Evolutionary conservation across 2,329 filamentous ascomycete genomes (phyloP).

Genomic region (Ceratocystis huliohia): DNA sequence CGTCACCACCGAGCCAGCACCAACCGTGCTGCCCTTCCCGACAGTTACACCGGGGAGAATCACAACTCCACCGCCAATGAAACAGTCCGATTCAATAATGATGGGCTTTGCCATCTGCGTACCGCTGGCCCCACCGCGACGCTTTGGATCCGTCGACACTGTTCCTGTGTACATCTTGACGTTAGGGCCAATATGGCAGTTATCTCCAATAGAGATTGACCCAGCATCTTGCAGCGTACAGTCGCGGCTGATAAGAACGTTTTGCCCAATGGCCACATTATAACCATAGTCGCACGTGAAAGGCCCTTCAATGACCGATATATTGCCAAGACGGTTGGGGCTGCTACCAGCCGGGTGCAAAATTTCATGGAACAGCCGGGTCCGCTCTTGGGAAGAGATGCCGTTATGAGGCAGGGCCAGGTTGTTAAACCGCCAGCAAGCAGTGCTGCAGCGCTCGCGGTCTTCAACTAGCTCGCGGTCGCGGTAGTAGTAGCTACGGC

Average conservation of each 20-base stretch:
- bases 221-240: conserved; percentile 83
- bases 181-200: conserved; percentile 65
- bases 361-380: conserved; percentile 59
- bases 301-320: conserved; percentile 69
- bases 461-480: conserved; percentile 67
- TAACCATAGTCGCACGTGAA: conserved; percentile 94
- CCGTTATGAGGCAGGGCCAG: conserved; percentile 62
- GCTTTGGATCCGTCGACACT: conserved; percentile 58
- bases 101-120: conserved; percentile 59
- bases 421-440: conserved; percentile 78
- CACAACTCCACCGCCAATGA: conserved; percentile 64
- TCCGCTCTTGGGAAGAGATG: conserved; percentile 54
- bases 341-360: conserved; percentile 49
- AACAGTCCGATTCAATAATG: conserved; percentile 72
- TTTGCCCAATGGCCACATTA: conserved; percentile 77
- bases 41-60: conserved; percentile 71
- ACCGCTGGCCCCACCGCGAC: conserved; percentile 60
- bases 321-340: conserved; percentile 53
- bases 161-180: conserved; percentile 75
- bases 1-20: conserved; percentile 74
- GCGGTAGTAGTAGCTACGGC: conserved; percentile 67
- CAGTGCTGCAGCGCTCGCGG: conserved; percentile 69
- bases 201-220: conserved; percentile 66
- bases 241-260: conserved; percentile 69
- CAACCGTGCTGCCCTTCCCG: conserved; percentile 65